Evolutionary conservation across 495 filamentous ascomycete species (phyloP), one percentile per base, ranked within the genome.

Genomic region (Lepidopterella palustris): DNA sequence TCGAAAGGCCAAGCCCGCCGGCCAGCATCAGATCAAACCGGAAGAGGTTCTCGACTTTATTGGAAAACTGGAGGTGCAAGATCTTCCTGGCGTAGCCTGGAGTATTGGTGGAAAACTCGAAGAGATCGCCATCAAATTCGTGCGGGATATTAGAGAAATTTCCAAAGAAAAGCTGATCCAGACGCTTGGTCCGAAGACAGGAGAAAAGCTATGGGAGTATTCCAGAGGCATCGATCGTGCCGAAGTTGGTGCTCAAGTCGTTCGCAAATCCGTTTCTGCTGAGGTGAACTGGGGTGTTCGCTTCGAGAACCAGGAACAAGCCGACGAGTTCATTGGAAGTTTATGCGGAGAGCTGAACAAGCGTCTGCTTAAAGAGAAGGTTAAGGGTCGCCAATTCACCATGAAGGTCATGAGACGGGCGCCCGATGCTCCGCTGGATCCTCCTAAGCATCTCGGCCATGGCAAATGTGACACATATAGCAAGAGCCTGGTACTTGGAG

Each of bases 241-340:
- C 0, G 92, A 95, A 71, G 89, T 97, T 26, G 93, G 93, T 29
- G 87, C 90, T 47, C 86, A 91, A 68, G 78, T 81, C 0, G 68
- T 82, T 11, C 82, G 93, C 31, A 96, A 97, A 68, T 96, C 92
- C 0, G 88, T 97, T 11, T 96, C 92, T 1, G 92, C 92, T 0
- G 92, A 97, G 60, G 89, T 98, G 58, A 98, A 96, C 66, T 98
- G 95, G 95, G 93, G 93, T 2, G 93, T 98, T 53, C 84, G 93
- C 27, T 98, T 98, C 65, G 83, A 89, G 55, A 93, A 81, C 48
- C 89, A 96, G 59, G 82, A 82, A 5, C 92, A 98, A 71, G 90
- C 88, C 0, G 93, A 97, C 45, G 87, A 90, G 53, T 98, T 98
- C 67, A 77, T 97, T 26, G 77, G 80, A 53, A 90, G 87, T 59